Conservation (phyloP, 2,329 filamentous ascomycete species). For the Arthrobotrys iridis region DNA sequence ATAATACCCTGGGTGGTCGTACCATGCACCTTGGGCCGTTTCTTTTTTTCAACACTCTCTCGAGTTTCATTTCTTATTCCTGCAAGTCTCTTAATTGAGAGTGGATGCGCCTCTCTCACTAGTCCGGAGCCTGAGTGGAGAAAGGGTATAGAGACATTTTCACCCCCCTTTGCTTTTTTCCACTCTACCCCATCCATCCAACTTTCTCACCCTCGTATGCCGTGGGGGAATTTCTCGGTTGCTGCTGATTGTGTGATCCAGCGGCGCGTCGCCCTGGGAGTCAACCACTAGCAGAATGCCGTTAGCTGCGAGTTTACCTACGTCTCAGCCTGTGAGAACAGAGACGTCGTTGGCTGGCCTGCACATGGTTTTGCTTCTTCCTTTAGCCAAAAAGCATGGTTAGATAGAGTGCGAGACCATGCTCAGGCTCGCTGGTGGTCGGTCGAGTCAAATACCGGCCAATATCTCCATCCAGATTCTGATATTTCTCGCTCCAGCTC, state of each 20-base stretch:
- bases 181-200: conserved; percentile 14
- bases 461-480: conserved; percentile 52
- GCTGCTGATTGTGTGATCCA: conserved; percentile 55
- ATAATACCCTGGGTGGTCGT: neutral
- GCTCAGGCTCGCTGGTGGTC: conserved; percentile 43
- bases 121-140: conserved; percentile 49
- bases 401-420: conserved; percentile 52
- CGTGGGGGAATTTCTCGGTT: conserved; percentile 55
- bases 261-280: conserved; percentile 53
- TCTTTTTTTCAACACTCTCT: conserved; percentile 21
- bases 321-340: conserved; percentile 51
- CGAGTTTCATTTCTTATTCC: conserved; percentile 53
- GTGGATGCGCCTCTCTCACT: conserved; percentile 21
- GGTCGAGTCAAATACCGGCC: conserved; percentile 54
- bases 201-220: conserved; percentile 50
- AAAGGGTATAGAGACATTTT: conserved; percentile 46
- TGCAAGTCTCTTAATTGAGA: conserved; percentile 44
- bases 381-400: conserved; percentile 25
- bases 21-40: conserved; percentile 6
- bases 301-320: conserved; percentile 45
- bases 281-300: conserved; percentile 53
- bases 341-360: conserved; percentile 51
- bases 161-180: conserved; percentile 9
- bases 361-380: conserved; percentile 49
- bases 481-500: conserved; percentile 51